Evolutionary conservation across 495 filamentous ascomycete species (phyloP).

Genomic region (Stereocaulon alpinum): DNA sequence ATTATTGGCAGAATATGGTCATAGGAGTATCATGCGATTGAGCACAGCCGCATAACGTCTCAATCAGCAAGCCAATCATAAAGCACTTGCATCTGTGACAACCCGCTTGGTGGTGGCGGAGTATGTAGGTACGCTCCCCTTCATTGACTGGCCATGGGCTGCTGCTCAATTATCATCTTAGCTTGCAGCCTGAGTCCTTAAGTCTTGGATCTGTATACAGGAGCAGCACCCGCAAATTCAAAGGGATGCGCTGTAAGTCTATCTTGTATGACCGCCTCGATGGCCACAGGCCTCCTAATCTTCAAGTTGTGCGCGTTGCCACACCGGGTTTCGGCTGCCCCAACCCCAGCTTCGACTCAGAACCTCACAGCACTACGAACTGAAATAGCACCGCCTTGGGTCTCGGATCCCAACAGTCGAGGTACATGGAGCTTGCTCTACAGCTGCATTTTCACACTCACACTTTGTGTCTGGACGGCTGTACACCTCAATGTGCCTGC

Average conservation of each 20-base stretch:
- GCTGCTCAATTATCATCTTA: too few relatives aligned
- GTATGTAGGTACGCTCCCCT: not conserved
- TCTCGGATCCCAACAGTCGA: conserved; percentile 24
- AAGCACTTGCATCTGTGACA: not conserved
- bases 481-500: conserved; percentile 27
- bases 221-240: too few relatives aligned
- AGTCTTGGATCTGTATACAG: too few relatives aligned
- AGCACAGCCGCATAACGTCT: not conserved
- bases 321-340: not conserved
- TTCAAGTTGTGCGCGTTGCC: not conserved
- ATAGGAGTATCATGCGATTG: not conserved
- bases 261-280: not conserved
- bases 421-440: conserved; percentile 29
- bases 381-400: conserved; percentile 1
- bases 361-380: not conserved
- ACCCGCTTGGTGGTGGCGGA: not conserved
- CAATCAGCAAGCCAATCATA: not conserved
- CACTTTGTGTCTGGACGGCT: conserved; percentile 27
- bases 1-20: not conserved
- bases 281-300: not conserved
- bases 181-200: not conserved
- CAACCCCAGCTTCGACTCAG: not conserved
- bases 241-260: too few relatives aligned
- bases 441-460: conserved; percentile 26
- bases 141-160: not conserved